Evolutionary conservation across 192 early-diverging fungal genomes (phyloP).

Genomic region (Spizellomyces sp.): DNA sequence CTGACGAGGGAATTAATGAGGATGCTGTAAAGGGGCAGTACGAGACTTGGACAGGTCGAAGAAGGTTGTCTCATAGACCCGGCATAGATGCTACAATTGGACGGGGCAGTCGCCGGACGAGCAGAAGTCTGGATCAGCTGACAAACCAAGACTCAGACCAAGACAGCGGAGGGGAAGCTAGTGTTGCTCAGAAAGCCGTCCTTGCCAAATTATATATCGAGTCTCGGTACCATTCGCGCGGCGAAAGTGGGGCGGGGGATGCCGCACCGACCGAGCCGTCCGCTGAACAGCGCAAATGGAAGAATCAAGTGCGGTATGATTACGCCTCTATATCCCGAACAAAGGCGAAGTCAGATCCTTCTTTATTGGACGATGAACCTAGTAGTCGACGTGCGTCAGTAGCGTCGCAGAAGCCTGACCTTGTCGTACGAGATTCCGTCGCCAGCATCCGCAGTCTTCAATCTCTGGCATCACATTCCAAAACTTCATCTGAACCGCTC

Average conservation of each 20-base stretch:
- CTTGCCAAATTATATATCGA: constrained; percentile 35
- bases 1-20: neutral
- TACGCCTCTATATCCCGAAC: constrained; percentile 21
- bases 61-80: neutral
- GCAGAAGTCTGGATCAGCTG: neutral
- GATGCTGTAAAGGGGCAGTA: neutral
- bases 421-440: neutral
- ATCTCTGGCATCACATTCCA: neutral
- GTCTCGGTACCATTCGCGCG: constrained; percentile 13
- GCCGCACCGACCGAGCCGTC: neutral
- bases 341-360: constrained; percentile 6
- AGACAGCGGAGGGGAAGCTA: neutral
- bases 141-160: neutral
- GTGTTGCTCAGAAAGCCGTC: constrained; percentile 17
- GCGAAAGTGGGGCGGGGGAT: neutral
- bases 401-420: neutral
- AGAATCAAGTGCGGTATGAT: constrained; percentile 23
- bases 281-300: constrained; percentile 13
- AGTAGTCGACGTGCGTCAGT: neutral
- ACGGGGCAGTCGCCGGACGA: neutral
- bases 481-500: neutral
- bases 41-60: too few species aligned
- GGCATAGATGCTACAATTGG: neutral
- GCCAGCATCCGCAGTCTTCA: neutral
- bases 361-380: neutral